Evolutionary conservation across 306 rosid species (phyloP).

Genomic region (Adenanthera pavonina): DNA sequence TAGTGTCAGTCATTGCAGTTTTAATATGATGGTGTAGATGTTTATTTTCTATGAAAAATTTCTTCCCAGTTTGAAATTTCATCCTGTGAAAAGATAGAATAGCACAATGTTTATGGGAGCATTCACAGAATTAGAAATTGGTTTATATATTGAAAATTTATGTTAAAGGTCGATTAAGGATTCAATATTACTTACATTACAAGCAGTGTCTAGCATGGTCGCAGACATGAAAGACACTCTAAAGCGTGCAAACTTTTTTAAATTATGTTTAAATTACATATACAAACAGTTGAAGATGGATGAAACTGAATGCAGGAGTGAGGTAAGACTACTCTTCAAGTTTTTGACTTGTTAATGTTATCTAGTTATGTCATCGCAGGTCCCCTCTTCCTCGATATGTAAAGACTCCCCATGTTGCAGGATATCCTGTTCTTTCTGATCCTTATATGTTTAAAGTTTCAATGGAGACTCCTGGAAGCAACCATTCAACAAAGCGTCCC

Average conservation of each 20-base stretch:
- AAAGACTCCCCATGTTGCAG: slow-evolving; percentile 65
- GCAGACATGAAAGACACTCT: slow-evolving; percentile 7
- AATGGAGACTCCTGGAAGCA: slow-evolving; percentile 69
- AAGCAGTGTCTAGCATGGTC: not conserved
- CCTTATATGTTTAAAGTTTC: slow-evolving; percentile 60
- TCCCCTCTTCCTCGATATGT: slow-evolving; percentile 71
- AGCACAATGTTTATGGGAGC: not conserved
- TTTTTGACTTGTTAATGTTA: slow-evolving; percentile 29
- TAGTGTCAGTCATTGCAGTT: slow-evolving; percentile 9
- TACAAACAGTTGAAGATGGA: slow-evolving; percentile 12
- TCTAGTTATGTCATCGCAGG: slow-evolving; percentile 49
- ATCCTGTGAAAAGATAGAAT: not conserved
- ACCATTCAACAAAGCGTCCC: slow-evolving; percentile 56
- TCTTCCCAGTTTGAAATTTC: slow-evolving; percentile 11
- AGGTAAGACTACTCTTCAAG: slow-evolving; percentile 12
- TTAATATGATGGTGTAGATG: not conserved
- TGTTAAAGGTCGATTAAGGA: slow-evolving; percentile 1
- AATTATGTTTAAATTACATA: not conserved
- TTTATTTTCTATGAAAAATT: slow-evolving; percentile 9
- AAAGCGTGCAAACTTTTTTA: not conserved
- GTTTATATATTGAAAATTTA: not conserved
- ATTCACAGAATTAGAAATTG: not conserved
- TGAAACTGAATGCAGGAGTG: slow-evolving; percentile 26
- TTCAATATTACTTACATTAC: slow-evolving; percentile 13
- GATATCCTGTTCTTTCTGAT: slow-evolving; percentile 72